phyloP scores from a whole-genome alignment of 2,329 filamentous ascomycete genomes.

The Cordyceps fumosorosea region DNA sequence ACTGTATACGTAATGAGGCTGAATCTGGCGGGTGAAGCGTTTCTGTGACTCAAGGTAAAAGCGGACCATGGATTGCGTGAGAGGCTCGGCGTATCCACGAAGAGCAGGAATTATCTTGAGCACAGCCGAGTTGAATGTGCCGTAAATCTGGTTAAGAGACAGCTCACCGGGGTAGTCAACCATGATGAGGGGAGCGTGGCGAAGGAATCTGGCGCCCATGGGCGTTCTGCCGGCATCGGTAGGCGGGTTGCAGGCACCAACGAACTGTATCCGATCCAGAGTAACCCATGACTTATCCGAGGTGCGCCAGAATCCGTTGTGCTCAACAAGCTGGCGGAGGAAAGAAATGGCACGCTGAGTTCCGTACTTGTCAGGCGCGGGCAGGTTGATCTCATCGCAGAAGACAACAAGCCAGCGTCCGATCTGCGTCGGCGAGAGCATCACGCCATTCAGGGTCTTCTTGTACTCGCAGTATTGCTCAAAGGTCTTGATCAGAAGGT shows the following conservation, averaged over 20 bases:
- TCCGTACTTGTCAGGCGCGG: constrained; percentile 93
- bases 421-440: constrained; percentile 93
- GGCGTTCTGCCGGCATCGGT: constrained; percentile 95
- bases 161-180: constrained; percentile 97
- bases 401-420: constrained; percentile 97
- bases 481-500: constrained; percentile 97
- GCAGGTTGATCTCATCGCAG: constrained; percentile 99
- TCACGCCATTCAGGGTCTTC: constrained; percentile 93
- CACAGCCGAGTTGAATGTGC: constrained; percentile 92
- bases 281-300: constrained; percentile 97
- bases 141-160: constrained; percentile 94
- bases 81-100: constrained; percentile 87
- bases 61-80: constrained; percentile 96
- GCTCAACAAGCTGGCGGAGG: constrained; percentile 92
- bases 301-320: constrained; percentile 98
- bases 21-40: constrained; percentile 90
- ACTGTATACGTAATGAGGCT: constrained; percentile 98
- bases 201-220: constrained; percentile 85
- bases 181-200: constrained; percentile 98
- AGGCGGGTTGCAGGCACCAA: constrained; percentile 96
- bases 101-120: constrained; percentile 94
- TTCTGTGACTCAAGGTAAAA: constrained; percentile 94
- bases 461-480: constrained; percentile 99
- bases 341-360: constrained; percentile 97
- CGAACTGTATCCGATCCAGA: constrained; percentile 95